Conservation (phyloP, 768 basidiomycete species). For the Scleroderma citrinum region DNA sequence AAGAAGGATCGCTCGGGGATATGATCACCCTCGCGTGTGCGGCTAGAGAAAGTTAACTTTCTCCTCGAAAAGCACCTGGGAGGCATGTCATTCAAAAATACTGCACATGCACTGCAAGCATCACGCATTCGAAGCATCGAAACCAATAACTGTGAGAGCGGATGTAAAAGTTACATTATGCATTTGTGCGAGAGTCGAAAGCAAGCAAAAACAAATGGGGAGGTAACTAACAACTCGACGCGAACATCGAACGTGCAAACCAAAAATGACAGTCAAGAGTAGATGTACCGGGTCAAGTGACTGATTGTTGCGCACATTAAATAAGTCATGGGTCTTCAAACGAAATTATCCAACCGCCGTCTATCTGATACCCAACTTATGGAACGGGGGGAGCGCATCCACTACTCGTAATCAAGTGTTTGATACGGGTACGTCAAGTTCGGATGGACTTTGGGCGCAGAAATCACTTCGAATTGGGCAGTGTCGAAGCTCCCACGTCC, state of each 20-base stretch:
- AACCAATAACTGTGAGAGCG: background rate
- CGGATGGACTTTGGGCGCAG: conserved; percentile 38
- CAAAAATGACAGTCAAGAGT: background rate
- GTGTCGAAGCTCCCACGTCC: conserved; percentile 53
- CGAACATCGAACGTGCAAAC: background rate
- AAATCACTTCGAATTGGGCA: conserved; percentile 63
- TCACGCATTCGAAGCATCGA: background rate
- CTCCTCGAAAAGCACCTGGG: background rate
- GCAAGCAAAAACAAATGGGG: background rate
- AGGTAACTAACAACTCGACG: background rate
- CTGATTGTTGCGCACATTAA: background rate
- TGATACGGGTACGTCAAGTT: conserved; percentile 56
- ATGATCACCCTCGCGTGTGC: background rate
- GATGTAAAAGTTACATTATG: conserved; percentile 1
- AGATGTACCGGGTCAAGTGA: background rate
- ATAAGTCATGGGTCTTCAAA: background rate
- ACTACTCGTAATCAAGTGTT: conserved; percentile 39
- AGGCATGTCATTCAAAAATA: background rate
- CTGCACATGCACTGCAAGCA: background rate
- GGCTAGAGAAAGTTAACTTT: background rate
- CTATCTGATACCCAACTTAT: background rate
- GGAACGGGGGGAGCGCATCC: background rate
- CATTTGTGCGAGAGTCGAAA: background rate
- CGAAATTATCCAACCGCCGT: background rate
- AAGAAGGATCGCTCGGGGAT: background rate